Conservation (phyloP, 257 asterid species). For the Solanum tarapatanum region DNA sequence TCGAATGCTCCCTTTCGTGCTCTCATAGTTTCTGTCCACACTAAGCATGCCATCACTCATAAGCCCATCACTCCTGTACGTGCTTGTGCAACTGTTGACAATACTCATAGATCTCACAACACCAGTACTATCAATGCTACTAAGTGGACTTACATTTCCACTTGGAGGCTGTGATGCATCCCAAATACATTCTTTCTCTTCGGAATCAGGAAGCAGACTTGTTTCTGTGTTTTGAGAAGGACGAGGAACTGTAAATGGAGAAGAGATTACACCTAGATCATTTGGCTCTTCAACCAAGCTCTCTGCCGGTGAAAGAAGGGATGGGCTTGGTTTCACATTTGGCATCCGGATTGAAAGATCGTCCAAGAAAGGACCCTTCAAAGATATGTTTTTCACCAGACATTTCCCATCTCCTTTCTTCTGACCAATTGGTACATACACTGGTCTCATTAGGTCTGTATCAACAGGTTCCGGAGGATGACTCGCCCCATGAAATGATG, state of each 20-base stretch:
- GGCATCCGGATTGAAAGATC: slow-evolving; percentile 51
- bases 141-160: slow-evolving; percentile 43
- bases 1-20: slow-evolving; percentile 26
- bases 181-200: slow-evolving; percentile 39
- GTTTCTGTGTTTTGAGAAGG: slow-evolving; percentile 27
- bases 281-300: slow-evolving; percentile 25
- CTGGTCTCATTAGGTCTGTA: slow-evolving; percentile 57
- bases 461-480: slow-evolving; percentile 81
- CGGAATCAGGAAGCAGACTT: slow-evolving; percentile 25
- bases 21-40: slow-evolving; percentile 26
- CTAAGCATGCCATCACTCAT: slow-evolving; percentile 51
- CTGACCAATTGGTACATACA: slow-evolving; percentile 55
- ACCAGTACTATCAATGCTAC: slow-evolving; percentile 36
- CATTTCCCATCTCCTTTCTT: slow-evolving; percentile 38
- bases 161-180: slow-evolving; percentile 50
- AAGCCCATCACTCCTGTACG: slow-evolving; percentile 29
- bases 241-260: slow-evolving; percentile 27
- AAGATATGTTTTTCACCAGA: slow-evolving; percentile 36
- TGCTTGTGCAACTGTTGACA: slow-evolving; percentile 33
- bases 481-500: slow-evolving; percentile 73
- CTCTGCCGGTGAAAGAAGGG: slow-evolving; percentile 21
- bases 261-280: slow-evolving; percentile 11
- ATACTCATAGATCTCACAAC: slow-evolving; percentile 33
- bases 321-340: slow-evolving; percentile 16
- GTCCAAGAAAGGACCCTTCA: slow-evolving; percentile 48